These are phyloP conservation scores for Talaromyces sp. DNA, from an alignment of 2,329 filamentous ascomycete species.

Conservation along the genomic window DNA sequence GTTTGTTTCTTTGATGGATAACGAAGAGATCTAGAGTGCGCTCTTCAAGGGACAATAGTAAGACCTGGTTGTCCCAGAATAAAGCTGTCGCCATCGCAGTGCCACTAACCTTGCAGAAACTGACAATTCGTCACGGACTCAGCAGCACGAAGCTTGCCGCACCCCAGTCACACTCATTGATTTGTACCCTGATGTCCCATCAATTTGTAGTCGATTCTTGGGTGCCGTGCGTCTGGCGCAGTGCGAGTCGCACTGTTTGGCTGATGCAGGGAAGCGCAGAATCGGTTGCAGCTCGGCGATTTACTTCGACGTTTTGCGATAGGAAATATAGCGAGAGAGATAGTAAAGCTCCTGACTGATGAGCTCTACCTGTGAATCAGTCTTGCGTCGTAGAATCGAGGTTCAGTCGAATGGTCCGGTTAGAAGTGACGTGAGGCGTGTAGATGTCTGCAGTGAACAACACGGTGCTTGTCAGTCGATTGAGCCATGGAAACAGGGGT, in stretches of 20 bases:
- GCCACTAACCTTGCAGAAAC: background rate
- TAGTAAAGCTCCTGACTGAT: background rate
- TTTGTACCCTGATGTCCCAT: slow-evolving; percentile 22
- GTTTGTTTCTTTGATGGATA: background rate
- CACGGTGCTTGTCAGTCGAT: background rate
- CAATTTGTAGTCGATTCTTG: slow-evolving; percentile 12
- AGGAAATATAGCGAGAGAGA: background rate
- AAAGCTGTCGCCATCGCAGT: background rate
- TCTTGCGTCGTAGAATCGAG: background rate
- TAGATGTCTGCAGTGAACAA: background rate
- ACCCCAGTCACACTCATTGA: slow-evolving; percentile 10
- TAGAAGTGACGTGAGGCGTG: background rate
- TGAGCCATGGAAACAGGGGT: background rate
- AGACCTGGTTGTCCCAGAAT: background rate
- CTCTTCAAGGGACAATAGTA: background rate
- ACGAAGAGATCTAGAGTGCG: background rate
- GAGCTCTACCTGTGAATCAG: background rate
- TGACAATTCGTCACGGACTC: background rate
- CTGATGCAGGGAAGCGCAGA: background rate
- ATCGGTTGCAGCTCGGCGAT: background rate
- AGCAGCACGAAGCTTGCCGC: slow-evolving; percentile 12
- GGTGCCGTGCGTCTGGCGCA: background rate
- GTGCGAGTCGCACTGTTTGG: background rate
- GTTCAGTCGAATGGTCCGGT: background rate
- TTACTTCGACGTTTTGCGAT: background rate